Conservation (phyloP, 176 grass and related monocot genomes). For the Dactylis glomerata region DNA sequence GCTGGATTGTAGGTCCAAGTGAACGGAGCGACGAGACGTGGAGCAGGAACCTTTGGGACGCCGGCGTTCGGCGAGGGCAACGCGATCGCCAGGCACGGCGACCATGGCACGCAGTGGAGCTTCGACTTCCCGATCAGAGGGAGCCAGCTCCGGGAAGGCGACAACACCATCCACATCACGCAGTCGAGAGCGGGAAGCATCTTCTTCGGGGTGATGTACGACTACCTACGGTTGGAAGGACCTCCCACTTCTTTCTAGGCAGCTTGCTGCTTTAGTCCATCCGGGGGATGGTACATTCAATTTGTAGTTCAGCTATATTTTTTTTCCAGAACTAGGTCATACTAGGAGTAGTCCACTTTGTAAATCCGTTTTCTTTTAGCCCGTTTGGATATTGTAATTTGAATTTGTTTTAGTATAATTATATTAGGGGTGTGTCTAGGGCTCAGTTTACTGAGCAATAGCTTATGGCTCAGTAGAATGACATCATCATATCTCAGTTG, state of each 20-base stretch:
- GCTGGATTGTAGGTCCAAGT: neutral
- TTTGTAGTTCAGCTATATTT: neutral
- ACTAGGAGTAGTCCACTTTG: neutral
- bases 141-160: slow-evolving; percentile 22
- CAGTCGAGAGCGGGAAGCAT: slow-evolving; percentile 17
- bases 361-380: neutral
- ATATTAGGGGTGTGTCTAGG: too few relatives aligned
- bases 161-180: slow-evolving; percentile 42
- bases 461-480: too few relatives aligned
- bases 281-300: too few relatives aligned
- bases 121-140: slow-evolving; percentile 35
- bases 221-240: slow-evolving; percentile 44
- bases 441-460: too few relatives aligned
- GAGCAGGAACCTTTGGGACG: slow-evolving; percentile 15
- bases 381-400: neutral
- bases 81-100: slow-evolving; percentile 51
- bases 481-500: too few relatives aligned
- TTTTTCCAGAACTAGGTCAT: neutral
- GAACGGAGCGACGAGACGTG: neutral
- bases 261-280: too few relatives aligned
- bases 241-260: neutral
- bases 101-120: slow-evolving; percentile 37
- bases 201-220: slow-evolving; percentile 49
- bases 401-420: too few relatives aligned
- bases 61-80: slow-evolving; percentile 45